A percentile compares a stretch with the other conserved stretches of the same genome.
These are phyloP conservation scores for Nakataea oryzae DNA, from an alignment of 2,329 filamentous ascomycete genomes.

Conservation along the genomic window DNA sequence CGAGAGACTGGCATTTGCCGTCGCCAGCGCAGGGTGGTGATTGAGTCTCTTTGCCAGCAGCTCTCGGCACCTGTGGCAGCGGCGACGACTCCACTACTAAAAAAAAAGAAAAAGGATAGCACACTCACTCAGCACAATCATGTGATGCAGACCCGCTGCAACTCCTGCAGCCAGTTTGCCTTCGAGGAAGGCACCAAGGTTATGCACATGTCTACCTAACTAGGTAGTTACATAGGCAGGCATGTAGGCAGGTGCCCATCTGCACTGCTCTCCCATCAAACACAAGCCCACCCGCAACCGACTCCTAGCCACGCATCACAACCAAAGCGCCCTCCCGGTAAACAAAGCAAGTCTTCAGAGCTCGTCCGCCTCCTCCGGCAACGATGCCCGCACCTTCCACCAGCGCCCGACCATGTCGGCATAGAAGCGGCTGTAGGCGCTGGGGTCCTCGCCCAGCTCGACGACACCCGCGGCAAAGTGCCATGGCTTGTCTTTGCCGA, in stretches of 20 bases:
- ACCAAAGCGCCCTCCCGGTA: not conserved
- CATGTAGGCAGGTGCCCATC: not conserved
- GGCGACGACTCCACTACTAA: no score
- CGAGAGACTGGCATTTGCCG: no score
- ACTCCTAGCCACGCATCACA: not conserved
- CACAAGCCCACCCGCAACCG: no score
- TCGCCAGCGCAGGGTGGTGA: no score
- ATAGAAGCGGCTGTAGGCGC: slow-evolving; percentile 9
- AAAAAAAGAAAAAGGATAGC: no score
- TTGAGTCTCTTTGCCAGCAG: no score
- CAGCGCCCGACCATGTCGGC: slow-evolving; percentile 11
- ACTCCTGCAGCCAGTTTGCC: not conserved
- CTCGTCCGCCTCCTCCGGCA: not conserved
- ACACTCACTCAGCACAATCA: not conserved
- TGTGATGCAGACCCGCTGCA: not conserved
- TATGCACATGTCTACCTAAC: not conserved
- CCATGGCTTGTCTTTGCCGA: slow-evolving; percentile 60
- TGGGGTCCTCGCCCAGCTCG: slow-evolving; percentile 4
- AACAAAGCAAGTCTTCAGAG: not conserved
- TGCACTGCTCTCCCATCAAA: not conserved
- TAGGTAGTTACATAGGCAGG: no score
- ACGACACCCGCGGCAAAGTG: slow-evolving; percentile 13
- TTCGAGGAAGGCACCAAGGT: not conserved
- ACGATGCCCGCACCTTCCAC: slow-evolving; percentile 8
- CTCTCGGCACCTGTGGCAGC: no score